Evolutionary conservation across 805 yeast genomes (phyloP), one percentile per base, ranked within the genome.

Genomic region (Clavispora asparagi): DNA sequence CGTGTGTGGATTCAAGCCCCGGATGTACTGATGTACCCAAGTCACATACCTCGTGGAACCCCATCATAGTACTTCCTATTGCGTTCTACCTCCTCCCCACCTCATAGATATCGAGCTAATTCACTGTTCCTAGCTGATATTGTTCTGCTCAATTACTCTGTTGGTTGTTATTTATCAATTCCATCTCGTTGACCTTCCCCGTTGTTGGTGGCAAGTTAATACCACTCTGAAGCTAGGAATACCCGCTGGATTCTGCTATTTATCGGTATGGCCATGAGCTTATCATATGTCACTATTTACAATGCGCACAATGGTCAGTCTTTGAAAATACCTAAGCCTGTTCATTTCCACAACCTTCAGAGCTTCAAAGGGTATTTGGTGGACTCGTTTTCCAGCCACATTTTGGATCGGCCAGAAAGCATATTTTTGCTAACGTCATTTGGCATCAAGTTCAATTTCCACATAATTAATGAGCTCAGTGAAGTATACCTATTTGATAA

Each of bases 401-500:
- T 50, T 7, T 54, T 61, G 13, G 64, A 56, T 16, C 51, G 51
- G 38, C 44, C 43, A 1, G 73, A 65, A 13, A 60, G 68, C 48
- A 51, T 71, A n/a, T 70, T 85, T 52, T 64, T 85, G 12, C 62
- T 85, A 33, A 74, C 89, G 2, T 79, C 89, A 1, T 82, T 77
- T 59, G 91, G 91, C 0, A 73, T 79, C 40, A 80, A 77, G 54
- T 67, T 85, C 51, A 81, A 77, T 59, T 76, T 68, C 59, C 72
- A 70, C 56, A 73, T 71, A 72, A 69, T 72, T 39, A 68, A 77
- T 52, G 83, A 79, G 48, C 60, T 76, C 28, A 68, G 67, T 43
- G 85, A 82, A 48, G 67, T 84, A 4, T 84, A 76, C 59, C 81
- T 79, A 1, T 85, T 74, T 62, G 89, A 85, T 60, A 78, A 83